phyloP scores from a whole-genome alignment of 805 yeast genomes.

The Debaryomyces hansenii region DNA sequence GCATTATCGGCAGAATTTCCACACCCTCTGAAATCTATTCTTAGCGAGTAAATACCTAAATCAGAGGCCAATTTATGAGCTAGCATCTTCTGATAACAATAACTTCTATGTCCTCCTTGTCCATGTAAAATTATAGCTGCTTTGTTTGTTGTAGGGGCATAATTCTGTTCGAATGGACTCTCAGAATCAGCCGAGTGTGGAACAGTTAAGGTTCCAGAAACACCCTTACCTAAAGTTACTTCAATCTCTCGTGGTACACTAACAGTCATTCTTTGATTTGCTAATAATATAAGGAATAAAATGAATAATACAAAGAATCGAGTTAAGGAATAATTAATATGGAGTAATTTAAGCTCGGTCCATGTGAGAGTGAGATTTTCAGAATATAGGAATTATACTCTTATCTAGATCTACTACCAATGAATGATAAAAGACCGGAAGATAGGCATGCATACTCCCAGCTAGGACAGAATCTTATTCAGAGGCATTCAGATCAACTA shows the following conservation, averaged over 20 bases:
- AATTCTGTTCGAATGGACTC: constrained; percentile 22
- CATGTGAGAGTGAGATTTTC: too few relatives aligned
- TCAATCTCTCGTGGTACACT: constrained; percentile 32
- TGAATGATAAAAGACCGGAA: constrained; percentile 1
- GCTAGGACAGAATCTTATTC: constrained; percentile 51
- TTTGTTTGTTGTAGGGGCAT: constrained; percentile 45
- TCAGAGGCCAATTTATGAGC: constrained; percentile 60
- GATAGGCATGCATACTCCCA: constrained; percentile 40
- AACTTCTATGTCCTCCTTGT: constrained; percentile 79
- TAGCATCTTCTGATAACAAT: constrained; percentile 65
- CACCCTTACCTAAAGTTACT: constrained; percentile 34
- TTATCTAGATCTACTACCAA: not conserved
- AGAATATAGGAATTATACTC: too few relatives aligned
- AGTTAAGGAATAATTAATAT: too few relatives aligned
- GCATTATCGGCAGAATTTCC: constrained; percentile 67
- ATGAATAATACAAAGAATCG: too few relatives aligned
- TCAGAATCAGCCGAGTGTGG: constrained; percentile 32
- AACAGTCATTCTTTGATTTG: not conserved
- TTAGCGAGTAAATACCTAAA: constrained; percentile 61
- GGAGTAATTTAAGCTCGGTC: too few relatives aligned
- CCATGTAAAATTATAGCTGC: constrained; percentile 77
- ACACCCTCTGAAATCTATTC: constrained; percentile 85
- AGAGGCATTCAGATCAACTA: constrained; percentile 59
- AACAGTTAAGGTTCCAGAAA: constrained; percentile 37
- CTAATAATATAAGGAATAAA: too few relatives aligned